These are phyloP conservation scores for Pythium periplocum DNA, from an alignment of 352 stramenopile species.

Conservation along the genomic window DNA sequence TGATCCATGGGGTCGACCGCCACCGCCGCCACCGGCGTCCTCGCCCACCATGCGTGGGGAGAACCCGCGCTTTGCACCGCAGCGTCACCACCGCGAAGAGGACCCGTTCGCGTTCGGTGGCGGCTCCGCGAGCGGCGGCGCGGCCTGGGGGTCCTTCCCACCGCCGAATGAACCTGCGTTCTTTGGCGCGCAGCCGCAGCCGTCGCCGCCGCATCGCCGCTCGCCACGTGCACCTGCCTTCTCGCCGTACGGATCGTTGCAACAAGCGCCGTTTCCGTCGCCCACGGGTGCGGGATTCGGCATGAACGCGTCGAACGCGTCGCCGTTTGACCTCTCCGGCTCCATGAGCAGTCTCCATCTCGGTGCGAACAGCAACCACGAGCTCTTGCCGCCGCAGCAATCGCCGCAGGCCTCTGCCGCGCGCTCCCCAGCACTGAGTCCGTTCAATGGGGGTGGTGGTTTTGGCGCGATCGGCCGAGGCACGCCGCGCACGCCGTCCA, in stretches of 20 bases:
- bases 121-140: no score
- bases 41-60: background rate
- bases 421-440: background rate
- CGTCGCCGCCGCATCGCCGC: slow-evolving; percentile 7
- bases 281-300: no score
- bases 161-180: no score
- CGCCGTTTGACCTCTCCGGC: slow-evolving; percentile 27
- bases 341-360: slow-evolving; percentile 33
- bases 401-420: background rate
- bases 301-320: background rate
- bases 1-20: background rate
- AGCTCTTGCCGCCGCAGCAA: background rate
- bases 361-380: slow-evolving; percentile 14
- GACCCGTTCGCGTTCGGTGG: background rate
- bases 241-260: slow-evolving; percentile 4
- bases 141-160: no score
- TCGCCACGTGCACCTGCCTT: slow-evolving; percentile 1
- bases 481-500: slow-evolving; percentile 10
- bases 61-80: background rate
- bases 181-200: background rate
- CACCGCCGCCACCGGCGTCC: no score
- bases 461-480: slow-evolving; percentile 20
- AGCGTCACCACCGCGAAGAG: background rate
- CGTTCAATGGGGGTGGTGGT: slow-evolving; percentile 2
- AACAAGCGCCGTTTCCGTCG: background rate